Evolutionary conservation across 805 yeast species (phyloP), one percentile per base, ranked within the genome.

Genomic region (Wickerhamomyces kurtzmanii): DNA sequence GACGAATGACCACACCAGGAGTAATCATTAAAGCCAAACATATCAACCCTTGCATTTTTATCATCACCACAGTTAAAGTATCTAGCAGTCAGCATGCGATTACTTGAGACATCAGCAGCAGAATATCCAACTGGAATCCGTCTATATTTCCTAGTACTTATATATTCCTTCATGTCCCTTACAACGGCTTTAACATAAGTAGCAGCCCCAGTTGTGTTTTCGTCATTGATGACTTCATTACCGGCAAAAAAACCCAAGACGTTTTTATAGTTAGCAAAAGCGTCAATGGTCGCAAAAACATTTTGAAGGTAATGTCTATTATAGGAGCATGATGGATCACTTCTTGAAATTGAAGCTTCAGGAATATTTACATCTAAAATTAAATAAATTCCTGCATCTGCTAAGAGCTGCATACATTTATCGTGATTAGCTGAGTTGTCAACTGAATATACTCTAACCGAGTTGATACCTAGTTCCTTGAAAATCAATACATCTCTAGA

Each of bases 1-100:
- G 83, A 66, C 8, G 94, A 81, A 8, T 55, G 42, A 1, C 96
- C 96, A 61, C 96, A 86, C 96, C 96, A 86, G 6, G 94, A 83
- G 60, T 86, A 86, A 59, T 86, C 95, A 55, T 86, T 86, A 51
- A 85, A 80, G 44, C 96, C 96, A 43, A 82, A 72, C 86, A 86
- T 77, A 51, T 86, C 96, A 33, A 81, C 74, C 55, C 93, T 73
- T 17, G 85, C 84, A 51, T 64, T 66, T 1, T 64, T 71, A 45
- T 81, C 91, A 45, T 76, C 75, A 37, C 95, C 96, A 63, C 96
- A 86, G 68, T 83, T 83, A 62, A 87, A 73, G 59, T 78, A 86
- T 33, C 73, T 66, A 38, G 94, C 94, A 34, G 85, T 71, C 39
- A 75, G 67, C 42, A 73, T 59, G 49, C 94, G 71, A 57, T 81